phyloP scores from a whole-genome alignment of 192 early-diverging fungal species.

The Obelidium mucronatum region DNA sequence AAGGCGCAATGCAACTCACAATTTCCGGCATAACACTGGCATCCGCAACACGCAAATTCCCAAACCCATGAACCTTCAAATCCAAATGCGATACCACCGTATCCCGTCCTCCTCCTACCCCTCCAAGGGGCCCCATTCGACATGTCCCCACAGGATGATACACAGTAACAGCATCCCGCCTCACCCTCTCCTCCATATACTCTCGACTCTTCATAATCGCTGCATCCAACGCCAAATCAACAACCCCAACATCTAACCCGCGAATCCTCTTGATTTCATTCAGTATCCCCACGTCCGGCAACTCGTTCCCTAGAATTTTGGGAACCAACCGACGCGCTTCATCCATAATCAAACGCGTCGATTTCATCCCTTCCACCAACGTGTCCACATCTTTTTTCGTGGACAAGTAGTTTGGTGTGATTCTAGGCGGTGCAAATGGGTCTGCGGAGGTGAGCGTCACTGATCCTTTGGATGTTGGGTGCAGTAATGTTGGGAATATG shows the following conservation, averaged over 20 bases:
- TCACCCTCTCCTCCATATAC: constrained; percentile 23
- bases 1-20: constrained; percentile 1
- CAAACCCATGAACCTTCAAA: constrained; percentile 30
- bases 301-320: background rate
- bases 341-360: background rate
- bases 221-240: background rate
- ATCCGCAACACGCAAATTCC: constrained; percentile 35
- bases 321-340: background rate
- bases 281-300: background rate
- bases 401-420: constrained; percentile 2
- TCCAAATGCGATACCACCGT: constrained; percentile 24
- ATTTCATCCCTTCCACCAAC: background rate
- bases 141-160: constrained; percentile 39
- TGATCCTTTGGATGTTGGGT: background rate
- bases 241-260: background rate
- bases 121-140: constrained; percentile 11
- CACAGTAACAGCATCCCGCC: constrained; percentile 11
- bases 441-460: background rate
- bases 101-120: too few relatives aligned
- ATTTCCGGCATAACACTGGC: constrained; percentile 32
- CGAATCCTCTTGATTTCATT: constrained; percentile 12
- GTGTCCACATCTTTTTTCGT: background rate
- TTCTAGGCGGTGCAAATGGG: background rate
- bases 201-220: background rate
- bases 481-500: constrained; percentile 9